Evolutionary conservation across 2,329 filamentous ascomycete species (phyloP).

Genomic region (Botryotinia calthae): DNA sequence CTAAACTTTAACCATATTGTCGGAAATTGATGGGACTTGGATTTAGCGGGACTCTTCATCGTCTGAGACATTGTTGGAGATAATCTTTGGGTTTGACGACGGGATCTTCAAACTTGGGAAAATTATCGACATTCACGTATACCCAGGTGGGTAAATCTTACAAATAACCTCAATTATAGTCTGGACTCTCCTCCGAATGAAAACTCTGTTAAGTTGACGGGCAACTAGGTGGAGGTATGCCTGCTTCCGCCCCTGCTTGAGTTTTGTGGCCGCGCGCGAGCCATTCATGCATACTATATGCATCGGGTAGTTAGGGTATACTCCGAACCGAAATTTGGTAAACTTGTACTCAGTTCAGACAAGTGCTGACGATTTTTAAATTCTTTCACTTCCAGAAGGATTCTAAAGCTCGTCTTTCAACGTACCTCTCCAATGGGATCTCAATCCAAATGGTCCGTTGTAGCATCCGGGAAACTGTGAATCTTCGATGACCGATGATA

Average conservation of each 20-base stretch:
- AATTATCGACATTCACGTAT: neutral
- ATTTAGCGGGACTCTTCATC: neutral
- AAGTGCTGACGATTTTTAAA: constrained; percentile 18
- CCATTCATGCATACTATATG: constrained; percentile 7
- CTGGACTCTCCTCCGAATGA: neutral
- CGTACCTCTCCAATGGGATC: neutral
- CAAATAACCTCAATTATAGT: neutral
- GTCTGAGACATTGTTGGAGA: neutral
- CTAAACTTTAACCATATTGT: constrained; percentile 22
- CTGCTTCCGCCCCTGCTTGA: constrained; percentile 7
- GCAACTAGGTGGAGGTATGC: constrained; percentile 9
- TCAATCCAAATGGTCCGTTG: neutral
- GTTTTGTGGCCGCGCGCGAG: neutral
- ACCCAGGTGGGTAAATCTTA: neutral
- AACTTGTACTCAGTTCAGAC: constrained; percentile 2
- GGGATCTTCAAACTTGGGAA: neutral
- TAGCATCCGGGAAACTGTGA: neutral
- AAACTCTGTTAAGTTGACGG: neutral
- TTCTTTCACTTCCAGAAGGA: neutral
- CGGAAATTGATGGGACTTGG: constrained; percentile 15
- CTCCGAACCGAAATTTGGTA: constrained; percentile 1
- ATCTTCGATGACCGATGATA: neutral
- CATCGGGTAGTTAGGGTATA: constrained; percentile 10
- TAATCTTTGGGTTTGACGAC: neutral
- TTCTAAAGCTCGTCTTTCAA: constrained; percentile 1